These are phyloP conservation scores for Staphylotrichum longicolle DNA, from an alignment of 495 filamentous ascomycete species.

Conservation along the genomic window DNA sequence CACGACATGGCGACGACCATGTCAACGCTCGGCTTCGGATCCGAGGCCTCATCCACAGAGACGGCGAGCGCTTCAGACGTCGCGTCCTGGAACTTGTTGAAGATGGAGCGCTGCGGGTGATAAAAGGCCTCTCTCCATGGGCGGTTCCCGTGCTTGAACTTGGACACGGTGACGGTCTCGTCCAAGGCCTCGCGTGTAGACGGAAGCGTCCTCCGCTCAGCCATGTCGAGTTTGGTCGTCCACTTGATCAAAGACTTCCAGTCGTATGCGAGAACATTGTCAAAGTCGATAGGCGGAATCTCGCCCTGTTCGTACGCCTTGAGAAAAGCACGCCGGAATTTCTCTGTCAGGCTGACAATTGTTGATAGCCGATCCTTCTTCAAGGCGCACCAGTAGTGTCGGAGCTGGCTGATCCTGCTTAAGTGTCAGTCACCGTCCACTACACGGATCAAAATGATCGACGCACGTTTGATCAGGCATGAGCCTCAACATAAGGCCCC, in stretches of 20 bases:
- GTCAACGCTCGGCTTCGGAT: slow-evolving; percentile 12
- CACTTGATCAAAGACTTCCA: slow-evolving; percentile 75
- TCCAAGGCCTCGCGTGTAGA: slow-evolving; percentile 35
- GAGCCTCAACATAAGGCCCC: slow-evolving; percentile 64
- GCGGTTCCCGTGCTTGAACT: slow-evolving; percentile 34
- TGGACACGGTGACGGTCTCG: slow-evolving; percentile 31
- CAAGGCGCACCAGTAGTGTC: slow-evolving; percentile 58
- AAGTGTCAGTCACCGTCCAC: not conserved
- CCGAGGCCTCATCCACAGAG: slow-evolving; percentile 18
- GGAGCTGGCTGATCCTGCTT: slow-evolving; percentile 48
- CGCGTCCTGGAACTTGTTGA: slow-evolving; percentile 46
- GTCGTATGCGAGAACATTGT: slow-evolving; percentile 68
- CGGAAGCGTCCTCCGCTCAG: slow-evolving; percentile 41
- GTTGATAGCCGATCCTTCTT: slow-evolving; percentile 58
- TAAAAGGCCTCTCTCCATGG: slow-evolving; percentile 52
- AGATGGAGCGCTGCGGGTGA: slow-evolving; percentile 41
- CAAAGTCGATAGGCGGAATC: slow-evolving; percentile 68
- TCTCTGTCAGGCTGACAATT: slow-evolving; percentile 66
- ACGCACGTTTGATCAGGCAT: slow-evolving; percentile 57
- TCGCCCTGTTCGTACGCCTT: slow-evolving; percentile 69
- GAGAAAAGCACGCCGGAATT: slow-evolving; percentile 74
- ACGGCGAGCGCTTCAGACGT: slow-evolving; percentile 34
- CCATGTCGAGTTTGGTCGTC: slow-evolving; percentile 46
- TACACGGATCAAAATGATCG: not conserved
- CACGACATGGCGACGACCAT: slow-evolving; percentile 34